Base-by-base conservation (phyloP, 2,329 filamentous ascomycete genomes). In the Beauveria rudraprayagi region DNA sequence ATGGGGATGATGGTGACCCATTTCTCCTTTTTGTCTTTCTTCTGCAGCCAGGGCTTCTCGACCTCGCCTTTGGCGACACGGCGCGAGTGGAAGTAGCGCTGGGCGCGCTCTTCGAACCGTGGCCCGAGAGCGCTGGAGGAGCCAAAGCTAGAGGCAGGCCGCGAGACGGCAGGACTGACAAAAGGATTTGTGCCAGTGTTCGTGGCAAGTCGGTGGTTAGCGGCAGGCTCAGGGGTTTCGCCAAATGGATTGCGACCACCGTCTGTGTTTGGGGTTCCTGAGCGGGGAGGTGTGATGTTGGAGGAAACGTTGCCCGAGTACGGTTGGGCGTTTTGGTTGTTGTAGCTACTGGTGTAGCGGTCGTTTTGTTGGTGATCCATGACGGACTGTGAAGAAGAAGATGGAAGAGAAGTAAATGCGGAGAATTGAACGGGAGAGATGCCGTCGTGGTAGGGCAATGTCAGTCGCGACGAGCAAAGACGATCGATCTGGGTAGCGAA, bases 1-100 rank as follows among this genome's bases (percentile, higher is more conserved):
- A 92, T 70, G 2, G 90, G 90, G 61, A 95, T 82, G 64, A 93
- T 91, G 2, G 87, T 92, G 9, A 91, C 86, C 90, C 90, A 94
- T 77, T 91, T 94, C 79, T 93, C 89, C 71, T 86, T 88, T 14
- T 88, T 86, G 66, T 92, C 87, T 61, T 79, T 85, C 70, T 86
- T 87, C n/a, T 82, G 74, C 44, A 88, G 74, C 91, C 91, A 94
- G 14, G 90, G 88, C 75, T 90, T 88, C 70, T 91, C 87, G 3
- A 90, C 73, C 54, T 90, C 83, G 47, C 84, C 89, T 71, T 91
- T 90, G 70, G 80, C 83, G 40, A 93, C 82, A 63, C 89, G 78
- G 62, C 89, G 80, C 19, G 89, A 92, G 72, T 87, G 87, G 70
- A 92, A 93, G 75, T 88, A 91, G 58, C 80, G 77, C 66, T 78